phyloP scores from a whole-genome alignment of 1,284 basidiomycete genomes.

The Fomitiporia mediterranea region DNA sequence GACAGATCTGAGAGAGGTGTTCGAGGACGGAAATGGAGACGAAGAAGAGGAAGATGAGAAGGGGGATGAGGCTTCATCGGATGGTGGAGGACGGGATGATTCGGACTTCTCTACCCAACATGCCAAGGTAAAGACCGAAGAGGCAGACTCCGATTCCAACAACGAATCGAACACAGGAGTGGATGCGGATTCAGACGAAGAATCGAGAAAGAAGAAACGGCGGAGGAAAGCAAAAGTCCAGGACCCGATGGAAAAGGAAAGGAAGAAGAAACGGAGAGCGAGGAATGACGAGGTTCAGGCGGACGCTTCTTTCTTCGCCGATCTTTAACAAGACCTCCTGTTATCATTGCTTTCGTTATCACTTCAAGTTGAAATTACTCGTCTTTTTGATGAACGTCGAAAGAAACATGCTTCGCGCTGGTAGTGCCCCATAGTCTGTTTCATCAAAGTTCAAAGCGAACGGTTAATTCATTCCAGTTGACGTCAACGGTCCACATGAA shows the following conservation, averaged over 20 bases:
- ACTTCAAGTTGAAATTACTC: too few relatives aligned
- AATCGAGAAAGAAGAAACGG: slow-evolving; percentile 36
- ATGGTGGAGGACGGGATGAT: slow-evolving; percentile 14
- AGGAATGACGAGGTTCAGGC: slow-evolving; percentile 51
- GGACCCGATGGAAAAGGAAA: slow-evolving; percentile 39
- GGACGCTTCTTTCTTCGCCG: slow-evolving; percentile 66
- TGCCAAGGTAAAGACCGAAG: slow-evolving; percentile 20
- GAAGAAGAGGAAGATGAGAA: slow-evolving; percentile 25
- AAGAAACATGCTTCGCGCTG: too few relatives aligned
- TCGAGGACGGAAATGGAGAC: slow-evolving; percentile 48
- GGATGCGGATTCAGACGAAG: slow-evolving; percentile 34
- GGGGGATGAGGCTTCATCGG: slow-evolving; percentile 25
- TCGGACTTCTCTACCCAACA: slow-evolving; percentile 24
- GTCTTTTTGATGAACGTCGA: too few relatives aligned
- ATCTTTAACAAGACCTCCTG: slow-evolving; percentile 52
- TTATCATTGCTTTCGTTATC: too few relatives aligned
- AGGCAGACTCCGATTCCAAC: slow-evolving; percentile 14
- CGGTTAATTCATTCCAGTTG: too few relatives aligned
- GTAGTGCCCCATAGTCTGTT: too few relatives aligned
- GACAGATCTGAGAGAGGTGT: slow-evolving; percentile 72
- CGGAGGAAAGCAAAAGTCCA: slow-evolving; percentile 56
- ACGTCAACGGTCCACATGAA: too few relatives aligned
- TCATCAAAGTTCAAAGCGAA: too few relatives aligned
- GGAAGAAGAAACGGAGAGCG: slow-evolving; percentile 44
- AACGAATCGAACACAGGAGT: slow-evolving; percentile 31